Conservation (phyloP, 2,329 filamentous ascomycete species). For the Daldinia sp. region DNA sequence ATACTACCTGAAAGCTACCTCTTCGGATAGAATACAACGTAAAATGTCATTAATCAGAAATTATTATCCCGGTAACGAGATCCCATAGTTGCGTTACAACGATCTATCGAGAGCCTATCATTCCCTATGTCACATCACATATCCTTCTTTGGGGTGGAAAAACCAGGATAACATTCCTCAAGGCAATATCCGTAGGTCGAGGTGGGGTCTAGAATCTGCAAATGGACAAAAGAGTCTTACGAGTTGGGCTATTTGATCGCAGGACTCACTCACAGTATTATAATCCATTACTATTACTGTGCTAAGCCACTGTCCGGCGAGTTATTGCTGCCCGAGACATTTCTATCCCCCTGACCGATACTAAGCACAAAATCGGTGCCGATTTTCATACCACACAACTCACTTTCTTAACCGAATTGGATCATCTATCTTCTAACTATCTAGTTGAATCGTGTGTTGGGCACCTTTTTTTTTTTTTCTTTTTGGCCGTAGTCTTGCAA, state of each 20-base stretch:
- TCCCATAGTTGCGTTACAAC: background rate
- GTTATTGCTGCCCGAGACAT: background rate
- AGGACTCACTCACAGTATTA: background rate
- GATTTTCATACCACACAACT: too few species aligned
- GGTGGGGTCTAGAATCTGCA: background rate
- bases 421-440: too few species aligned
- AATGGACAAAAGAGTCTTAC: background rate
- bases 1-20: background rate
- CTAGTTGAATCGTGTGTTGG: too few species aligned
- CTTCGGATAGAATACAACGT: background rate
- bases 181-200: background rate
- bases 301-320: background rate
- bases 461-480: too few species aligned
- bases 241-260: background rate
- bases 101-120: background rate
- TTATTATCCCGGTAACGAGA: background rate
- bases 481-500: too few species aligned
- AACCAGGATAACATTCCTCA: background rate
- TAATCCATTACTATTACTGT: background rate
- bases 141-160: background rate
- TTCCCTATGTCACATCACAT: background rate
- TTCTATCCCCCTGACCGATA: too few species aligned
- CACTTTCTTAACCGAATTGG: too few species aligned
- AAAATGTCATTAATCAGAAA: background rate
- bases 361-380: too few species aligned